phyloP scores from a whole-genome alignment of 805 yeast genomes.

The Komagataella phaffii region DNA sequence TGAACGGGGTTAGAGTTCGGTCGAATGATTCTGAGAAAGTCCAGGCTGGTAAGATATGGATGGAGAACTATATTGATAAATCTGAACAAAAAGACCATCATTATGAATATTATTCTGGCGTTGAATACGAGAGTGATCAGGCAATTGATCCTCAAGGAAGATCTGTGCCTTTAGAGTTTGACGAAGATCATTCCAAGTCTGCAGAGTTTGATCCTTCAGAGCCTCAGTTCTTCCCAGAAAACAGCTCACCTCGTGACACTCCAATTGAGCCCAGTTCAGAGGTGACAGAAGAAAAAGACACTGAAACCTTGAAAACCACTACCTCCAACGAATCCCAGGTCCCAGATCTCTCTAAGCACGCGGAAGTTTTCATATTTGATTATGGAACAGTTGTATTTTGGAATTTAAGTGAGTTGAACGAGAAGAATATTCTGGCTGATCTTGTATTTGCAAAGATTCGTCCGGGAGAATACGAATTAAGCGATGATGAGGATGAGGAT shows the following conservation, averaged over 20 bases:
- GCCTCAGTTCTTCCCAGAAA: slow-evolving; percentile 69
- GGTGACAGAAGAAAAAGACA: background rate
- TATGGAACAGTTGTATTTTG: slow-evolving; percentile 98
- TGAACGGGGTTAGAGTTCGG: slow-evolving; percentile 60
- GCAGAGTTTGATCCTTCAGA: slow-evolving; percentile 81
- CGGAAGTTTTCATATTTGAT: slow-evolving; percentile 79
- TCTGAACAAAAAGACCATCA: slow-evolving; percentile 86
- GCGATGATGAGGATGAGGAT: slow-evolving; percentile 24
- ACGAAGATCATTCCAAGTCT: slow-evolving; percentile 23
- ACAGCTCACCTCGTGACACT: slow-evolving; percentile 18
- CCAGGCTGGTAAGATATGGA: slow-evolving; percentile 26
- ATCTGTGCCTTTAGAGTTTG: background rate
- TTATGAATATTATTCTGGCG: slow-evolving; percentile 80
- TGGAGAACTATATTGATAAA: slow-evolving; percentile 69
- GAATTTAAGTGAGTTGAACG: slow-evolving; percentile 90
- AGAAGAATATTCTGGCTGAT: slow-evolving; percentile 87
- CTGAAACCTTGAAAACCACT: slow-evolving; percentile 2
- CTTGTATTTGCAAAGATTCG: slow-evolving; percentile 49
- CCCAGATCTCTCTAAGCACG: slow-evolving; percentile 47
- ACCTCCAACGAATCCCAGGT: slow-evolving; percentile 7
- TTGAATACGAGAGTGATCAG: slow-evolving; percentile 20
- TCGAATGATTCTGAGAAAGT: slow-evolving; percentile 41
- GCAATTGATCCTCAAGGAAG: background rate
- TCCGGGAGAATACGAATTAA: slow-evolving; percentile 27
- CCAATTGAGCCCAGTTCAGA: slow-evolving; percentile 1